Conservation (phyloP, 2,329 filamentous ascomycete genomes). For the Pleurostoma richardsiae region DNA sequence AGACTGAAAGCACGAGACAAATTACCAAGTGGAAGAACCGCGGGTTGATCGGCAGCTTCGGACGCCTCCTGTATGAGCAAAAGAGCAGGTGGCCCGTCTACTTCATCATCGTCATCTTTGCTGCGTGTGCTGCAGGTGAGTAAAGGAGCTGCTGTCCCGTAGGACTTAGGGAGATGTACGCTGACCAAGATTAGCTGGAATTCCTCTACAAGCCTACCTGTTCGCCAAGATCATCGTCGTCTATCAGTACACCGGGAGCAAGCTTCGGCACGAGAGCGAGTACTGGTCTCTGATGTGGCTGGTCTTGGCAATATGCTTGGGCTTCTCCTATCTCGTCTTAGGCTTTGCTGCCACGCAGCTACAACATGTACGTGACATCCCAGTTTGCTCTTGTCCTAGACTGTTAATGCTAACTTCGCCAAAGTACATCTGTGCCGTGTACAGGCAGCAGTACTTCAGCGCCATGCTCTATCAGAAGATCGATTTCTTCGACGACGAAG, state of each 20-base stretch:
- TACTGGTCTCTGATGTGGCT: constrained; percentile 67
- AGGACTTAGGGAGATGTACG: constrained; percentile 14
- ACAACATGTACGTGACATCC: constrained; percentile 23
- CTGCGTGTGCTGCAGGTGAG: constrained; percentile 9
- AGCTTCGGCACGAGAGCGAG: constrained; percentile 24
- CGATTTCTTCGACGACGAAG: constrained; percentile 55
- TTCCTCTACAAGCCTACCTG: constrained; percentile 47
- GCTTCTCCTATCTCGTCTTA: constrained; percentile 36
- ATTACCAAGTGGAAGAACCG: constrained; percentile 24
- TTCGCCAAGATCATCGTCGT: constrained; percentile 49
- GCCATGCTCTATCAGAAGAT: constrained; percentile 55
- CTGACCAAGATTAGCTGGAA: constrained; percentile 11
- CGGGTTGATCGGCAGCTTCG: constrained; percentile 47
- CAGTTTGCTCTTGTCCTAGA: too few relatives aligned
- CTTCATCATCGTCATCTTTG: constrained; percentile 39
- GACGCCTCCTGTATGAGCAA: constrained; percentile 52
- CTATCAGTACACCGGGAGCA: constrained; percentile 31
- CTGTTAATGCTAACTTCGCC: too few relatives aligned
- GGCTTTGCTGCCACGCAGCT: constrained; percentile 37
- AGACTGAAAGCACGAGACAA: constrained; percentile 14
- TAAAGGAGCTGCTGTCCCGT: constrained; percentile 21
- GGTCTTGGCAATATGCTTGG: constrained; percentile 4
- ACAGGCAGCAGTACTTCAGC: constrained; percentile 57
- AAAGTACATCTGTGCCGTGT: constrained; percentile 40
- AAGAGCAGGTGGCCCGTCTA: constrained; percentile 45